Evolutionary conservation across 495 filamentous ascomycete genomes (phyloP).

Genomic region (Oidiodendron maius): DNA sequence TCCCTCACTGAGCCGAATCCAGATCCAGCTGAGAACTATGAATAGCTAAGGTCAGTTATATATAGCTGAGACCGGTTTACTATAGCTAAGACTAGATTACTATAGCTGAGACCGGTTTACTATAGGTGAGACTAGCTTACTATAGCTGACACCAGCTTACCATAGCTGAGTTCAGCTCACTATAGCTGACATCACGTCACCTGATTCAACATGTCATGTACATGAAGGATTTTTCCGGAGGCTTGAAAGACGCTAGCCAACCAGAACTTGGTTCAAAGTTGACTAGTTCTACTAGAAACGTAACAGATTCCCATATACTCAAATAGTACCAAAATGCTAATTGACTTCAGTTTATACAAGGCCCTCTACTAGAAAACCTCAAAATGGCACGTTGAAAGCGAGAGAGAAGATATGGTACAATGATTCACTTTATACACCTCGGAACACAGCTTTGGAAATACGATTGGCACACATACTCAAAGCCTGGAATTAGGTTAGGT

Average conservation of each 20-base stretch:
- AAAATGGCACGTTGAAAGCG: not conserved
- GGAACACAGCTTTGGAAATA: not conserved
- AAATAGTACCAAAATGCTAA: not conserved
- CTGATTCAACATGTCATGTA: too few species aligned
- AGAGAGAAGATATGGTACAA: not conserved
- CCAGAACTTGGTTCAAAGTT: slow-evolving; percentile 2
- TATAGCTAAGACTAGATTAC: too few species aligned
- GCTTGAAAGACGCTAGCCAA: slow-evolving; percentile 3
- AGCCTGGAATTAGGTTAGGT: not conserved
- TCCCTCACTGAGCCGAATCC: too few species aligned
- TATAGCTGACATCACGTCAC: too few species aligned
- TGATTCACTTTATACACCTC: not conserved
- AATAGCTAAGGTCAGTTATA: too few species aligned
- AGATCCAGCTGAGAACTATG: too few species aligned
- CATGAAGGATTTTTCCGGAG: slow-evolving; percentile 7
- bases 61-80: too few species aligned
- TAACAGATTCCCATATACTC: not conserved
- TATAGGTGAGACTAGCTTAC: too few species aligned
- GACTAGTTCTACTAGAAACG: not conserved
- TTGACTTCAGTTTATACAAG: not conserved
- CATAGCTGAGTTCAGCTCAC: too few species aligned
- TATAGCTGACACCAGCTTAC: too few species aligned
- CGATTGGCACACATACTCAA: not conserved
- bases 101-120: too few species aligned
- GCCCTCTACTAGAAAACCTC: not conserved